phyloP scores from a whole-genome alignment of 2,329 filamentous ascomycete species.

The Xylaria hypoxylon region DNA sequence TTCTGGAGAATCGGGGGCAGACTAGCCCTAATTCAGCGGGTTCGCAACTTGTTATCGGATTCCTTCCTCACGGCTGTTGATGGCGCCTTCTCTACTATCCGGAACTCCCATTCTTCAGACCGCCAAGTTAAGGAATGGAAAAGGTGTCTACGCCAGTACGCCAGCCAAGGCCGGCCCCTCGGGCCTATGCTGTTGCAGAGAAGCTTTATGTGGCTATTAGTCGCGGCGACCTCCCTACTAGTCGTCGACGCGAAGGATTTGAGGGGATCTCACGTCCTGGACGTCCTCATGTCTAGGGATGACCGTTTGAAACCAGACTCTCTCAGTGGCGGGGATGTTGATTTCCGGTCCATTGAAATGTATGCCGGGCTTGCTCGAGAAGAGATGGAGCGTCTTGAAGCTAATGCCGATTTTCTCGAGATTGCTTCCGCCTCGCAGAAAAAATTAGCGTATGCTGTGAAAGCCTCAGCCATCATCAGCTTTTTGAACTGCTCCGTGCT shows the following conservation, averaged over 20 bases:
- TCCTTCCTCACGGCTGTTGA: slow-evolving; percentile 87
- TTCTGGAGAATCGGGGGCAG: slow-evolving; percentile 86
- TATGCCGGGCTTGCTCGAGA: slow-evolving; percentile 81
- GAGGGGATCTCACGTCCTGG: slow-evolving; percentile 74
- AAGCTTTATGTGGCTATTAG: slow-evolving; percentile 86
- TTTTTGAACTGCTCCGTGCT: slow-evolving; percentile 88
- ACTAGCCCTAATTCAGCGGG: slow-evolving; percentile 75
- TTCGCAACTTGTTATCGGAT: slow-evolving; percentile 82
- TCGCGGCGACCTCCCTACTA: slow-evolving; percentile 80
- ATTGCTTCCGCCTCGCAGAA: slow-evolving; percentile 90
- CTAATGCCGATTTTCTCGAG: slow-evolving; percentile 88
- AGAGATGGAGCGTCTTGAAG: slow-evolving; percentile 87
- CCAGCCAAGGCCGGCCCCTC: slow-evolving; percentile 80
- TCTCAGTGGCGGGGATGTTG: slow-evolving; percentile 59
- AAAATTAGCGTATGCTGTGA: slow-evolving; percentile 84
- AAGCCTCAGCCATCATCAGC: slow-evolving; percentile 82
- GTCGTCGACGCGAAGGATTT: slow-evolving; percentile 71
- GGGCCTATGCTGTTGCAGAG: slow-evolving; percentile 92
- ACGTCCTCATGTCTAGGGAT: slow-evolving; percentile 74
- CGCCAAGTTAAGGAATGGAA: slow-evolving; percentile 85
- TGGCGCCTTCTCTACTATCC: slow-evolving; percentile 88
- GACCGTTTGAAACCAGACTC: slow-evolving; percentile 59
- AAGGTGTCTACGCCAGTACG: slow-evolving; percentile 84
- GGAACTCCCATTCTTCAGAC: slow-evolving; percentile 78
- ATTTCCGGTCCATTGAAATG: slow-evolving; percentile 68